Base-by-base conservation (phyloP, 2,329 filamentous ascomycete genomes). In the Fusarium solani-melongenae region DNA sequence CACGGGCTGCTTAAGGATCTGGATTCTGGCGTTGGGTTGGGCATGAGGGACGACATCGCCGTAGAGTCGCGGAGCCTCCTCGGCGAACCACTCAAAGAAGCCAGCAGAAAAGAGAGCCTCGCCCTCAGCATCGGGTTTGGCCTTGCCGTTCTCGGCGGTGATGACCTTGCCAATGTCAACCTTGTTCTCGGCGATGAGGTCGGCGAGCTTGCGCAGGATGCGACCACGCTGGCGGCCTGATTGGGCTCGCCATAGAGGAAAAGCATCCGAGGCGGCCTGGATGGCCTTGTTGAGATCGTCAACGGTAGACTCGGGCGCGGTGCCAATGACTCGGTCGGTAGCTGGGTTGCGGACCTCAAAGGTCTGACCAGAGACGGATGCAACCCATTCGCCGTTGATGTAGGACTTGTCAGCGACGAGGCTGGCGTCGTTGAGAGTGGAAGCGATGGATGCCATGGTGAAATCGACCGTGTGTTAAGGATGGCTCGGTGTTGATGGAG, bases 351-450 rank as follows among this genome's bases (percentile, higher is more conserved):
- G 85, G 64, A 94, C 90, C 75, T 93, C 89, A 78, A 95, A 95
- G 27, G 90, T 93, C 84, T 93, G 87, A 68, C 91, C 90, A 1
- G 91, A 93, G 71, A 88, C 87, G 63, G 92, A 92, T 69, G 84
- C 84, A 61, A 94, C 88, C 91, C 92, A 95, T 86, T 93, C 86
- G 76, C 93, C 93, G 81, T 95, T 92, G 78, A 95, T 89, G 78
- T 92, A 94, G 63, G 88, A 84, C 20, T 64, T 70, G 6, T 73
- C 69, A 17, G 59, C 64, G 29, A 75, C 39, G 11, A 75, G 71
- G 8, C 62, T 64, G 1, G 68, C 31, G 36, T 73, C 71, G 9
- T 33, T 65, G 36, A 75, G 66, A 2, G 62, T 62, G 14, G 62
- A 65, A 5, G 64, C 41, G 20, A 75, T 41, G 2, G 53, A 59